Conservation (phyloP, 1,139 yeast genomes). For the Kodamaea arcana region DNA sequence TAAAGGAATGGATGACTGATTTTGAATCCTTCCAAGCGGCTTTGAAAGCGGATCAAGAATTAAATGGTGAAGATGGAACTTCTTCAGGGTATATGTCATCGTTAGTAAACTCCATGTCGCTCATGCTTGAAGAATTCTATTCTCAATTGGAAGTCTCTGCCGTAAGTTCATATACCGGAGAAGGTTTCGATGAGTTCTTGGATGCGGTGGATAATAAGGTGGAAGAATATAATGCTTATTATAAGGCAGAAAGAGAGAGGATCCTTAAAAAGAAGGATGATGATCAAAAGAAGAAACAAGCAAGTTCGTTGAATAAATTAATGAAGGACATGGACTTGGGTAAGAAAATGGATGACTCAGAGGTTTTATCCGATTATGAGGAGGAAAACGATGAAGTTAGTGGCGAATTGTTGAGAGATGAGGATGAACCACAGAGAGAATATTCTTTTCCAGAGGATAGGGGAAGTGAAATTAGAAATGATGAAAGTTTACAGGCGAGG, state of each 20-base stretch:
- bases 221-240: constrained; percentile 80
- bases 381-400: constrained; percentile 47
- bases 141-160: constrained; percentile 89
- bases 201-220: constrained; percentile 80
- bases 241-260: constrained; percentile 82
- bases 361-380: constrained; percentile 69
- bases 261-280: constrained; percentile 74
- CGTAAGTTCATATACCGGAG: constrained; percentile 88
- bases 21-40: constrained; percentile 89
- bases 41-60: constrained; percentile 55
- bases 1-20: constrained; percentile 97
- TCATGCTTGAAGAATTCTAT: constrained; percentile 95
- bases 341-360: constrained; percentile 42
- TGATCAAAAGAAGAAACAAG: constrained; percentile 68
- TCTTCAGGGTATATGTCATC: constrained; percentile 95
- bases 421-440: constrained; percentile 63
- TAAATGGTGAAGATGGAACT: constrained; percentile 64
- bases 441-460: constrained; percentile 76
- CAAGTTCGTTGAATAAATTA: constrained; percentile 62
- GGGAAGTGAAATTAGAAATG: constrained; percentile 43
- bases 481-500: constrained; percentile 59
- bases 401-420: constrained; percentile 62
- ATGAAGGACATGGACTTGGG: constrained; percentile 81
- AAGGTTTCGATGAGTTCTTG: constrained; percentile 88
- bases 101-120: constrained; percentile 87